Evolutionary conservation across 1,284 basidiomycete species (phyloP), one percentile per base, ranked within the genome.

Genomic region (Ceraceosorus guamensis): DNA sequence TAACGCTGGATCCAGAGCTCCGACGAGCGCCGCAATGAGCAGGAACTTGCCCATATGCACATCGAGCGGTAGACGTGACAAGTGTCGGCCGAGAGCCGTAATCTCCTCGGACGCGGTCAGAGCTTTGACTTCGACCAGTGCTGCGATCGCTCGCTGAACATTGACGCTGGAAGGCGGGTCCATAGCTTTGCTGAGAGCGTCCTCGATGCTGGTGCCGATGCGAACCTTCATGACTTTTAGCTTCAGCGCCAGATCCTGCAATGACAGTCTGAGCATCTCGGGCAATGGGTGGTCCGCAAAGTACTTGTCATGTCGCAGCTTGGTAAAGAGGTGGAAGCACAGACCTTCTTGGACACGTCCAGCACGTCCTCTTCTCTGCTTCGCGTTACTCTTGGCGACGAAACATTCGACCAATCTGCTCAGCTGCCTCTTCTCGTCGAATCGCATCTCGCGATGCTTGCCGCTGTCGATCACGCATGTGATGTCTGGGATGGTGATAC

Each of bases 391-490:
- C 75, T 83, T 85, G 1, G 93, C 88, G 53, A 98, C 85, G 69
- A 88, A 97, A 0, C 89, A 91, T 76, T 98, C 92, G 3, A 93
- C 83, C 13, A 99, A 80, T 16, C 91, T 84, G 57, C 90, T 95
- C 54, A 97, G 85, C 72, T 98, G 93, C 6, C 93, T 84, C 78
- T 97, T 98, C 79, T 98, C 95, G 73, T 98, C 93, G 72, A 92
- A 98, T 5, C 71, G 66, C 72, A 75, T 71, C 50, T 61, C 65
- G 16, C 62, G 83, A 74, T 98, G 92, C 73, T 91, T 92, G 49
- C 95, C 95, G 0, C 86, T 84, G 76, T 98, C 95, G 56, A 98
- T 92, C 11, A 98, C 95, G 68, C 91, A 93, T 2, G 93, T 97
- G 57, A 97, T 89, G 70, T 99, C 95, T 4, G 93, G 93, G 57